Percentiles rank a stretch among this genome's conserved stretches.
Evolutionary conservation across 208 protist species (phyloP).

Genomic region (Trypanosomatidae sp.): DNA sequence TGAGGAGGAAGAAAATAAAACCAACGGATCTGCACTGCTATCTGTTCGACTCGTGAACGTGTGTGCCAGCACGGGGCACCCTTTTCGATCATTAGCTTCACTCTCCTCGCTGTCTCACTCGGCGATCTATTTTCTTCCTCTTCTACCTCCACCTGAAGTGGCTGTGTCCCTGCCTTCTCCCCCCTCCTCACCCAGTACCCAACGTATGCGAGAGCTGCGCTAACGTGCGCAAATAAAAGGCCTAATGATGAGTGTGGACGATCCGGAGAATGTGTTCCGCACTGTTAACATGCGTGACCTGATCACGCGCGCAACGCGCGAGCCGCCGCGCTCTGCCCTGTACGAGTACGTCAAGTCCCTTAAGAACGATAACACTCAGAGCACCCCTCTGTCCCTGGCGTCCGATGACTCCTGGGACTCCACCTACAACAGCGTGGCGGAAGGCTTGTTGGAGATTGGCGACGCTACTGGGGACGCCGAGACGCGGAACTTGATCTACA

Average conservation of each 20-base stretch:
- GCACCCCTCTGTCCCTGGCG: constrained; percentile 29
- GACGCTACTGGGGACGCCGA: constrained; percentile 31
- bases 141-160: neutral
- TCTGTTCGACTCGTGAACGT: neutral
- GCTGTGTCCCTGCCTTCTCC: neutral
- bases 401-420: constrained; percentile 67
- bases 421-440: constrained; percentile 27
- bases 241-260: neutral
- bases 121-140: neutral
- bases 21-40: neutral
- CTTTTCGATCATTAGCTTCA: neutral
- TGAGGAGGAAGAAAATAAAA: neutral
- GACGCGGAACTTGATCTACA: constrained; percentile 65
- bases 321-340: constrained; percentile 37
- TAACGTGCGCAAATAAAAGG: neutral
- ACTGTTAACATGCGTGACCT: constrained; percentile 29
- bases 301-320: constrained; percentile 13
- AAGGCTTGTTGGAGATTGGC: constrained; percentile 18
- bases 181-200: neutral
- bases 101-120: neutral
- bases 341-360: constrained; percentile 47
- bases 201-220: neutral
- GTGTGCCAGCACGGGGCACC: neutral
- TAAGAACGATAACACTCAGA: constrained; percentile 6
- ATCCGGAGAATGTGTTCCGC: constrained; percentile 11